A percentile compares a stretch with the other conserved stretches of the same genome.
phyloP scores from a whole-genome alignment of 1,284 basidiomycete genomes.

The Moniliella sp. region DNA sequence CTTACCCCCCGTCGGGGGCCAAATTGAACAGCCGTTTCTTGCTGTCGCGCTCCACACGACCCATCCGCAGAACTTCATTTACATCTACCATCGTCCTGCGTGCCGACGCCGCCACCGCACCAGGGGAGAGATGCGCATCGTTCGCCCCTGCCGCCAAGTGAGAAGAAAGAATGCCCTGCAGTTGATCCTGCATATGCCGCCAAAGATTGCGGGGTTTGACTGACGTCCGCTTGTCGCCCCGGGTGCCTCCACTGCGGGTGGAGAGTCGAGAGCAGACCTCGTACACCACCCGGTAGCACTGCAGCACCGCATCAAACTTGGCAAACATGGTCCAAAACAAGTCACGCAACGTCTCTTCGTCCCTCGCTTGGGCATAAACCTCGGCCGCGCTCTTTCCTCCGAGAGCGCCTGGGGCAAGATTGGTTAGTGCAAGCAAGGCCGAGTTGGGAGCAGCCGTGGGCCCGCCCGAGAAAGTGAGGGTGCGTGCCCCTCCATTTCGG shows the following conservation, averaged over 20 bases:
- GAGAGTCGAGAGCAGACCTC: constrained; percentile 44
- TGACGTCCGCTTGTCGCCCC: no score
- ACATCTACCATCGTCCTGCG: no score
- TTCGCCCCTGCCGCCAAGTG: no score
- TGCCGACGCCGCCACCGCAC: no score
- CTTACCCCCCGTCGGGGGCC: constrained; percentile 61
- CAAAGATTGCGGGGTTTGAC: constrained; percentile 62
- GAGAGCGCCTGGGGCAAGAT: constrained; percentile 3
- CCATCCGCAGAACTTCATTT: constrained; percentile 54
- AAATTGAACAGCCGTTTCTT: constrained; percentile 60
- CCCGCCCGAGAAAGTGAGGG: no score
- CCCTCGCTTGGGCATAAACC: constrained; percentile 14
- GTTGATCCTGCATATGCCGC: constrained; percentile 67
- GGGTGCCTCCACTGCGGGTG: constrained; percentile 9
- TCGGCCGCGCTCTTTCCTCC: constrained; percentile 16
- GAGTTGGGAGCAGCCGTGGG: no score
- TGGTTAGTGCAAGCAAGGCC: no score
- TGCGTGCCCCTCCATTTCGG: no score
- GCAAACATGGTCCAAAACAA: constrained; percentile 95
- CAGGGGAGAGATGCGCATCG: constrained; percentile 63
- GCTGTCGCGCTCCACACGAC: constrained; percentile 15
- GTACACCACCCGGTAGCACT: constrained; percentile 70
- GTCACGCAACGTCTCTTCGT: constrained; percentile 42
- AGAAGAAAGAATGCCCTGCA: no score
- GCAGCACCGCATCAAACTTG: constrained; percentile 82